These are phyloP conservation scores for Fusarium sp. DNA, from an alignment of 2,329 filamentous ascomycete species.

Conservation along the genomic window DNA sequence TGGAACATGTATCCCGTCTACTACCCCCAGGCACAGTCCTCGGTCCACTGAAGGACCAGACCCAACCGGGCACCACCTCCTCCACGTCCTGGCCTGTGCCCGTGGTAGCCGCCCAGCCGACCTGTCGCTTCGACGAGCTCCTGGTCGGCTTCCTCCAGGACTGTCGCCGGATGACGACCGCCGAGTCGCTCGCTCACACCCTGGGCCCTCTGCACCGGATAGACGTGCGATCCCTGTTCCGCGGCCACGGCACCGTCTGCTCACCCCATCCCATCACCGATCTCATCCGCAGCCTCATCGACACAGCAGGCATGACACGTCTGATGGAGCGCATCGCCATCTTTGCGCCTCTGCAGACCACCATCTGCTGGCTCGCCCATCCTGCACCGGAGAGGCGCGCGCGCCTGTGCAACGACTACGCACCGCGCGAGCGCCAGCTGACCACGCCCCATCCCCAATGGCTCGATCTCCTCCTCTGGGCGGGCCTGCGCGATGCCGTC, in stretches of 20 bases:
- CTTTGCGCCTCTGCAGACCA: constrained; percentile 46
- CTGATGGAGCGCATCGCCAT: constrained; percentile 47
- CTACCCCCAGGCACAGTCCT: constrained; percentile 47
- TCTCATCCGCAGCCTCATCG: constrained; percentile 45
- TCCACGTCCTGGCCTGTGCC: constrained; percentile 45
- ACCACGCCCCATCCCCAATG: constrained; percentile 45
- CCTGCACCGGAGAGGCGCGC: constrained; percentile 46
- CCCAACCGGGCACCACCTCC: constrained; percentile 25
- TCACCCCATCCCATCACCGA: constrained; percentile 47
- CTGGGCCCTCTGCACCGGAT: constrained; percentile 46
- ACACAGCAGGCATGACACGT: constrained; percentile 42
- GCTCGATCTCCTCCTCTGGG: constrained; percentile 49
- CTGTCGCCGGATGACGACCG: constrained; percentile 47
- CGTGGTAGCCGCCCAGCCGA: constrained; percentile 45
- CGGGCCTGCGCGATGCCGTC: constrained; percentile 48
- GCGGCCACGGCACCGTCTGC: constrained; percentile 37
- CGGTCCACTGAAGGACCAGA: constrained; percentile 46
- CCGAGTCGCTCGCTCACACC: constrained; percentile 43
- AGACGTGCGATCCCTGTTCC: constrained; percentile 48
- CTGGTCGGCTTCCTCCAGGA: constrained; percentile 50
- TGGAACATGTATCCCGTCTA: constrained; percentile 50
- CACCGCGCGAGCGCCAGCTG: constrained; percentile 44
- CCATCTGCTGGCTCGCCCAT: constrained; percentile 45
- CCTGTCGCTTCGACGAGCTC: constrained; percentile 48
- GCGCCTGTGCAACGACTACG: constrained; percentile 34